phyloP scores from a whole-genome alignment of 2,329 filamentous ascomycete genomes.

The Bipolaris zeicola region DNA sequence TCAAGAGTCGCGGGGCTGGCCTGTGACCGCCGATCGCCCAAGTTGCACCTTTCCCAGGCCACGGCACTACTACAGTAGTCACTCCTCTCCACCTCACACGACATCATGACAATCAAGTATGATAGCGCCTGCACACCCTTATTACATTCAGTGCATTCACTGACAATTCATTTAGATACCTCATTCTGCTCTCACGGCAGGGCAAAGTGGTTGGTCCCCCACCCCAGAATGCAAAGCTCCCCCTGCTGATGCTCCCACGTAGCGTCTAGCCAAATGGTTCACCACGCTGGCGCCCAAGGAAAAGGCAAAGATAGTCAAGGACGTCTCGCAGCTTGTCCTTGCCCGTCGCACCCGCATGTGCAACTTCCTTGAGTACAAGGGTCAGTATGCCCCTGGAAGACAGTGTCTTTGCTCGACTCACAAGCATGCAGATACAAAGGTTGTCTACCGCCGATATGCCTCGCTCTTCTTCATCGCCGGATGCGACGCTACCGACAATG shows the following conservation, averaged over 20 bases:
- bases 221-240: conserved; percentile 26
- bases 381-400: conserved; percentile 54
- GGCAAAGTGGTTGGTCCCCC: conserved; percentile 88
- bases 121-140: conserved; percentile 14
- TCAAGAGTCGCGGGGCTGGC: conserved; percentile 29
- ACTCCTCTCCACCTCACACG: conserved; percentile 16
- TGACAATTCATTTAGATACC: conserved; percentile 67
- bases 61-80: background rate
- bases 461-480: conserved; percentile 99
- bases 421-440: conserved; percentile 79
- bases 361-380: conserved; percentile 99
- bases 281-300: conserved; percentile 96
- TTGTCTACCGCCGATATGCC: conserved; percentile 97
- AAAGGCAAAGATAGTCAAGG: conserved; percentile 99
- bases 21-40: conserved; percentile 23
- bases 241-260: conserved; percentile 41
- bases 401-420: conserved; percentile 29
- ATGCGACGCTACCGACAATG: conserved; percentile 96
- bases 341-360: conserved; percentile 97
- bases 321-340: conserved; percentile 96
- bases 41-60: conserved; percentile 14
- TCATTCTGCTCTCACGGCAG: conserved; percentile 96
- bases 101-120: conserved; percentile 62
- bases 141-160: too few species aligned
- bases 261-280: conserved; percentile 99